These are phyloP conservation scores for Sanguinoderma infundibulare DNA, from an alignment of 1,284 basidiomycete species.

Conservation along the genomic window DNA sequence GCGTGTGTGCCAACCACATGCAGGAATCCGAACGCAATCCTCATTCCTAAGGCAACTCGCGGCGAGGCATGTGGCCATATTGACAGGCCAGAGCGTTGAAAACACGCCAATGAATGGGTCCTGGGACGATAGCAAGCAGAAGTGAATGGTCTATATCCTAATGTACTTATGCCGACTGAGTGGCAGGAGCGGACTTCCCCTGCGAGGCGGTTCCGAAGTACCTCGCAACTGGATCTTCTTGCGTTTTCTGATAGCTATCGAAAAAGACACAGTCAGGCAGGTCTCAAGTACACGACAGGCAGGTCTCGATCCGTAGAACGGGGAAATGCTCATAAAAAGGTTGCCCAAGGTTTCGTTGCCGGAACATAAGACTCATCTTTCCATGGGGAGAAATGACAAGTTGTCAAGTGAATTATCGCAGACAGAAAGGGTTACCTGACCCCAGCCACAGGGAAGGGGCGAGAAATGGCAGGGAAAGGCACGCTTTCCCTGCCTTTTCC, in stretches of 20 bases:
- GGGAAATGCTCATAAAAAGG: too few species aligned
- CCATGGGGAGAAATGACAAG: too few species aligned
- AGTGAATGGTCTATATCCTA: not conserved
- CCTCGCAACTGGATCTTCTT: constrained; percentile 31
- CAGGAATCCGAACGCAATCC: not conserved
- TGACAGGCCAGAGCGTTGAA: not conserved
- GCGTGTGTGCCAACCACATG: not conserved
- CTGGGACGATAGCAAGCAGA: not conserved
- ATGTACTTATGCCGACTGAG: not conserved
- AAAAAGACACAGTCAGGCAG: not conserved
- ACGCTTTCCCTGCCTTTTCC: too few species aligned
- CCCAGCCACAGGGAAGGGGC: too few species aligned
- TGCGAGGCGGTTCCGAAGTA: constrained; percentile 22
- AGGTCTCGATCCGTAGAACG: too few species aligned
- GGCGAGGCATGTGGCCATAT: not conserved
- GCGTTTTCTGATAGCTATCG: constrained; percentile 32
- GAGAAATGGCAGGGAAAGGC: too few species aligned
- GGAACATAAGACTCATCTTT: too few species aligned
- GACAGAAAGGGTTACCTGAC: too few species aligned
- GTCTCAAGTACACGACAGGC: too few species aligned
- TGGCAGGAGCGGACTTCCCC: not conserved
- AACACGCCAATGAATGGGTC: not conserved
- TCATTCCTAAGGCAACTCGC: not conserved
- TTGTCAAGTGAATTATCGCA: too few species aligned
- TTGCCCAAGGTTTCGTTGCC: too few species aligned